These are phyloP conservation scores for Raddia guianensis DNA, from an alignment of 176 grass and related monocot species.

Conservation along the genomic window DNA sequence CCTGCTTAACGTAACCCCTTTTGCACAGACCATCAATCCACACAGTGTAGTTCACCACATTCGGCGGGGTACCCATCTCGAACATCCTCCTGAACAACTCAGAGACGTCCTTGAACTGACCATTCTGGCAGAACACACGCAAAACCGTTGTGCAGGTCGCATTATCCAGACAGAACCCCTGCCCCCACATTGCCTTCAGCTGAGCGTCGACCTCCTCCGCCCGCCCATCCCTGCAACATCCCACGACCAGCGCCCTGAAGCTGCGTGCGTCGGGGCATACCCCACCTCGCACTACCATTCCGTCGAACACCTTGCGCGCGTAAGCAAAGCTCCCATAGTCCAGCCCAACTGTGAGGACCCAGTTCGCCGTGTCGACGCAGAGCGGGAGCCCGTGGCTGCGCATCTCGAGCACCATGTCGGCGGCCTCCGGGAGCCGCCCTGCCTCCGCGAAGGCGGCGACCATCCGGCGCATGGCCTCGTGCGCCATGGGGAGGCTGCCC, in stretches of 20 bases:
- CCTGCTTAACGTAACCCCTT: slow-evolving; percentile 66
- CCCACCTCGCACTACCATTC: slow-evolving; percentile 51
- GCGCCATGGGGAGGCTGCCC: slow-evolving; percentile 68
- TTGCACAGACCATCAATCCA: slow-evolving; percentile 79
- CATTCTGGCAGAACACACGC: slow-evolving; percentile 53
- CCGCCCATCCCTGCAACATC: slow-evolving; percentile 54
- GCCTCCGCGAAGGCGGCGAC: slow-evolving; percentile 61
- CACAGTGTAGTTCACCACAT: slow-evolving; percentile 82
- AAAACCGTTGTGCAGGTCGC: slow-evolving; percentile 66
- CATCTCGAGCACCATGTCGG: slow-evolving; percentile 87
- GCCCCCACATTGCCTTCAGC: slow-evolving; percentile 45
- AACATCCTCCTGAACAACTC: slow-evolving; percentile 60
- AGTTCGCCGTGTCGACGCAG: slow-evolving; percentile 77
- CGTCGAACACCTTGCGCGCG: slow-evolving; percentile 71
- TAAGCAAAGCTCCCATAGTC: slow-evolving; percentile 29
- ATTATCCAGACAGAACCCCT: slow-evolving; percentile 63
- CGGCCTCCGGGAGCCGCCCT: slow-evolving; percentile 59
- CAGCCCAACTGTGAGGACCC: slow-evolving; percentile 56
- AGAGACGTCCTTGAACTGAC: slow-evolving; percentile 53
- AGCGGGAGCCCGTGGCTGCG: slow-evolving; percentile 71
- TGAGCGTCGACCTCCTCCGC: slow-evolving; percentile 49
- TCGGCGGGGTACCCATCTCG: slow-evolving; percentile 50
- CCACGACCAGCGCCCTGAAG: slow-evolving; percentile 66
- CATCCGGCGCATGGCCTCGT: slow-evolving; percentile 77
- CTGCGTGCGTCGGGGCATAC: slow-evolving; percentile 55